Evolutionary conservation across 345 rosid genomes (phyloP), one percentile per base, ranked within the genome.

Genomic region (Ceriops tagal): DNA sequence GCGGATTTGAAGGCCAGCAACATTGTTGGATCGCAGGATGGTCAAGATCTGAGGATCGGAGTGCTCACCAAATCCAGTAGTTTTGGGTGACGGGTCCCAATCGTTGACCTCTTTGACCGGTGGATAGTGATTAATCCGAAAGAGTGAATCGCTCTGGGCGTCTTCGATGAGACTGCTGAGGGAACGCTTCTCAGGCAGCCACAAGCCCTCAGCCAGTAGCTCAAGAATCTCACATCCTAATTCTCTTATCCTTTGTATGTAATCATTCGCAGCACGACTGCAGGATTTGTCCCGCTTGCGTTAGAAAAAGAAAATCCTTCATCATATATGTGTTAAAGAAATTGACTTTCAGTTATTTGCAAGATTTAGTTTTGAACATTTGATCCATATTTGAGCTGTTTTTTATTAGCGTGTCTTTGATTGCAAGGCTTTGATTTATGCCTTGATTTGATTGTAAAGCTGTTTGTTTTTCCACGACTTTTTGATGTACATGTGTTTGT

Each of bases 21-120:
- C 96, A 19, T 84, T 83, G 90, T 89, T 93, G 70, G 98, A 91
- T 76, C 92, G 79, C 1, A 93, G 78, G 59, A 93, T 53, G 75
- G 97, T 93, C 72, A 93, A 56, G 66, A 93, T 89, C 77, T 91
- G 97, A 73, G 98, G 98, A 83, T 93, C 97, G 39, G 96, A 77
- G 73, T 93, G 98, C 84, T 87, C 98, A 37, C 98, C 98, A 51
- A 93, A 87, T 24, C 98, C 98, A 53, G 89, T 83, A 11, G 64
- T 76, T 27, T 32, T 60, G 2, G 68, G 59, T 34, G 82, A 73
- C 62, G 73, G 71, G 63, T 75, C 76, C 61, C 68, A 65, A 65
- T 69, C 65, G 9, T 37, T 46, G 60, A 46, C 22, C 6, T 53
- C 65, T 67, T 67, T 68, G 49, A 52, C 64, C 65, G 86, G 71